Conservation (phyloP, 257 asterid species). For the Anisodus acutangulus region DNA sequence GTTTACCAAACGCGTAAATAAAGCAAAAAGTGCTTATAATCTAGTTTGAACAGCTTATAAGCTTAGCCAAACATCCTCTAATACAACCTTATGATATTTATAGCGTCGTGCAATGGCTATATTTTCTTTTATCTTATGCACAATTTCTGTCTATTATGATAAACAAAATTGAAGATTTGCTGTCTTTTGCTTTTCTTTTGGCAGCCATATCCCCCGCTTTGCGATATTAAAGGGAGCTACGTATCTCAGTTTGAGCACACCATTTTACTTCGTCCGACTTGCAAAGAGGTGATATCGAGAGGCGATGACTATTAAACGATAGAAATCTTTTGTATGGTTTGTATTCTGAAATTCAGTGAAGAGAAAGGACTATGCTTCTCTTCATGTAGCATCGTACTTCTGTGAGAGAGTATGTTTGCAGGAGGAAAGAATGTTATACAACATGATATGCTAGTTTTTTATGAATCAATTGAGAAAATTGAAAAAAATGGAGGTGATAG, state of each 20-base stretch:
- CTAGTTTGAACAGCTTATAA: too few species aligned
- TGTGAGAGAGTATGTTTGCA: not conserved
- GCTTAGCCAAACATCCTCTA: too few species aligned
- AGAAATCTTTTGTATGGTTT: not conserved
- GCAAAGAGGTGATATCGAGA: conserved; percentile 97
- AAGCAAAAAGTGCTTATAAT: too few species aligned
- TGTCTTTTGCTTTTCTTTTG: conserved; percentile 29
- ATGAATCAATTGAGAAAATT: not conserved
- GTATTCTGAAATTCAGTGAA: conserved; percentile 3
- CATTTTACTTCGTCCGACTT: conserved; percentile 96
- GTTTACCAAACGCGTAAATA: too few species aligned
- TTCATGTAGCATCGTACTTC: not conserved
- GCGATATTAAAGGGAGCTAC: conserved; percentile 91
- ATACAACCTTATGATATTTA: not conserved
- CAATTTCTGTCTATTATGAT: not conserved
- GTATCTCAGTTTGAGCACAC: conserved; percentile 97
- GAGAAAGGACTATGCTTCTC: not conserved
- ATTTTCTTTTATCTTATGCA: not conserved
- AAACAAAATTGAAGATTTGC: not conserved
- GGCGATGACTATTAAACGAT: conserved; percentile 86
- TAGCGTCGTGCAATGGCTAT: not conserved
- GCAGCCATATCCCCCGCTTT: conserved; percentile 96
- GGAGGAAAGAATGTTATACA: not conserved
- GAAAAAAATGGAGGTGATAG: not conserved
- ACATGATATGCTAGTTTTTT: not conserved